Base-by-base conservation (phyloP, 2,329 filamentous ascomycete species). In the Triangularia setosa region DNA sequence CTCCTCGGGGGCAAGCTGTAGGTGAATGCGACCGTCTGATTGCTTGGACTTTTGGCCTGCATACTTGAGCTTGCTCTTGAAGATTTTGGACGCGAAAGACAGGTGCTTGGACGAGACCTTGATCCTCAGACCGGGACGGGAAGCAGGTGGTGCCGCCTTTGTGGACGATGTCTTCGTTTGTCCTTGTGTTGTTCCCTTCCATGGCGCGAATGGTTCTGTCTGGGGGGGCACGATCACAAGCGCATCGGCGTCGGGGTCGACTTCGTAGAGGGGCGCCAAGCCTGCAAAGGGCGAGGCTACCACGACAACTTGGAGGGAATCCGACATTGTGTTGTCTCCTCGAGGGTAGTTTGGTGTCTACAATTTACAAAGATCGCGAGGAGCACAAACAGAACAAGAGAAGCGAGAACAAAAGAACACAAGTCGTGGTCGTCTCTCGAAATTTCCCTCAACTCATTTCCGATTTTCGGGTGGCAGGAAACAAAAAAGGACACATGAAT, bases 101-200 rank as follows among this genome's bases (percentile, higher is more conserved):
- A 79, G 70, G 62, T 78, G 77, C 61, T 71, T 73, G 1, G 75
- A 76, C 1, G 76, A 78, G 14, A 73, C 71, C 62, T 77, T 77
- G 72, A 77, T 72, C 63, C 72, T 72, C 57, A 75, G 67, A 2
- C 73, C 73, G 0, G 68, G 61, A 5, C 57, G 60, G 5, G 65
- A 64, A 9, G 65, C 62, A 5, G 60, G 63, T 4, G 60, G 44
- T 4, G 68, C 65, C 11, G 48, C 58, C 2, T 66, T 52, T 8
- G 58, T 30, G 7, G 53, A 64, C 23, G 58, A n/a, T 12, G 35
- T 64, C 25, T 44, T 48, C 24, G 24, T 23, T 14, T 48, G 58
- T 25, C 63, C 58, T 44, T 66, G 58, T n/a, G 53, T 24, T 3
- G 27, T 48, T 2, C 64, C 60, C 18, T 68, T 65, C 71, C 70